Percentiles rank a stretch among this genome's conserved stretches.
phyloP scores from a whole-genome alignment of 768 basidiomycete species.

The Hericium coralloides region DNA sequence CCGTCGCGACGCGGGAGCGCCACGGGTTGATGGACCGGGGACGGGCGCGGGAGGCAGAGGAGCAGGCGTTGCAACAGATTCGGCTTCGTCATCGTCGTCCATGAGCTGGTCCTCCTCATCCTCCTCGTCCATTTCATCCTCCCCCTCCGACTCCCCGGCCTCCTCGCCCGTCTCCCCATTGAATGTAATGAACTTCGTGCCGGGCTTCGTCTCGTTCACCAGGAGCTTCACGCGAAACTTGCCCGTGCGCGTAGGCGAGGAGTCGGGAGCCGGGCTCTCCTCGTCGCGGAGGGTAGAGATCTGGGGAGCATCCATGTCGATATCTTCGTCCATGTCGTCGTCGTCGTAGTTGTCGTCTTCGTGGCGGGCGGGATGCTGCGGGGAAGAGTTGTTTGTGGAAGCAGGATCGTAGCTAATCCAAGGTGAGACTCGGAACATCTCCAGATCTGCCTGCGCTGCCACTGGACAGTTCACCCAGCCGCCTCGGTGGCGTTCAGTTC shows the following conservation, averaged over 20 bases:
- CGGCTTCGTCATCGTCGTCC: constrained; percentile 60
- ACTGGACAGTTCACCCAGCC: not conserved
- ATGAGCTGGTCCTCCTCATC: constrained; percentile 72
- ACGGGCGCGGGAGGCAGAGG: constrained; percentile 17
- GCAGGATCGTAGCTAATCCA: constrained; percentile 44
- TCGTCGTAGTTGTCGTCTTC: constrained; percentile 19
- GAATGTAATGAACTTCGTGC: constrained; percentile 27
- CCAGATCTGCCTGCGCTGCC: constrained; percentile 7
- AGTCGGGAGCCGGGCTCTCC: constrained; percentile 48
- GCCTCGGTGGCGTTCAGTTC: not conserved
- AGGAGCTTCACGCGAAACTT: constrained; percentile 44
- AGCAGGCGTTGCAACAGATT: constrained; percentile 19
- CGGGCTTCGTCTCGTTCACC: constrained; percentile 34
- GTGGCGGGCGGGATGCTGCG: constrained; percentile 2
- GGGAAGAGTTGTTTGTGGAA: constrained; percentile 1
- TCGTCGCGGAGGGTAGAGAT: constrained; percentile 75
- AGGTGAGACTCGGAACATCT: constrained; percentile 52
- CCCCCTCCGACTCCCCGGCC: constrained; percentile 1
- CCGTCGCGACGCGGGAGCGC: constrained; percentile 2
- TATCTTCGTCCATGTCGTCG: constrained; percentile 26
- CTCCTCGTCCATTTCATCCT: constrained; percentile 38
- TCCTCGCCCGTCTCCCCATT: constrained; percentile 14
- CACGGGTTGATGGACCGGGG: constrained; percentile 26
- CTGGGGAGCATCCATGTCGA: constrained; percentile 74
- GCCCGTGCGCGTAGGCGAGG: constrained; percentile 20